Evolutionary conservation across 163 green algal species (phyloP).

Genomic region (Chloromonas sp.): DNA sequence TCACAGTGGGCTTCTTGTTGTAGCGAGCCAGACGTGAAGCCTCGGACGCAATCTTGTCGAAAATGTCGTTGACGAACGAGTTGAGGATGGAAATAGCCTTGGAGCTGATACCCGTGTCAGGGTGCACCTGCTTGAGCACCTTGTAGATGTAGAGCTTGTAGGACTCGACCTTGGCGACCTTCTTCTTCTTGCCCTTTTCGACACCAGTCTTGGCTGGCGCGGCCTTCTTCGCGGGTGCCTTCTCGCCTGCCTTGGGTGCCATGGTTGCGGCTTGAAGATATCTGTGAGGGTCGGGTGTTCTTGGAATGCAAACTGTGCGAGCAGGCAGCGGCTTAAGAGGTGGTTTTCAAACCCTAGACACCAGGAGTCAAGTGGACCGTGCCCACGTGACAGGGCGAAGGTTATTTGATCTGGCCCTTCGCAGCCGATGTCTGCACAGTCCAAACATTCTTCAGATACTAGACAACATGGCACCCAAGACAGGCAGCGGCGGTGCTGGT

Average conservation of each 20-base stretch:
- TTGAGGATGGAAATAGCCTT: slow-evolving; percentile 73
- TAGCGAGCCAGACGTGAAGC: no score
- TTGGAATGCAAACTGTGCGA: no score
- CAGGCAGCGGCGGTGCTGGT: no score
- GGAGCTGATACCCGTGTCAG: slow-evolving; percentile 70
- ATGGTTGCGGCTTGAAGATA: neutral
- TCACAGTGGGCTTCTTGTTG: no score
- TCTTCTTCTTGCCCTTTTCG: slow-evolving; percentile 32
- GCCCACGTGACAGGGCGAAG: no score
- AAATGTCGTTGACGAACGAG: no score
- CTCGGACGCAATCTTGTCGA: slow-evolving; percentile 19
- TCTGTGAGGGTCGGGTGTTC: no score
- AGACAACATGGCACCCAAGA: no score
- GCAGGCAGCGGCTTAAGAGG: no score
- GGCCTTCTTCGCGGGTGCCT: slow-evolving; percentile 20
- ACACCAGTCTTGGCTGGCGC: neutral
- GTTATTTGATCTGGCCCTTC: no score
- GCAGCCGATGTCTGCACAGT: no score
- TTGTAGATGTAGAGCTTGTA: slow-evolving; percentile 73
- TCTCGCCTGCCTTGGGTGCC: neutral
- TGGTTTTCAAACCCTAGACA: neutral
- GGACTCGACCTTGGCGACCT: slow-evolving; percentile 60
- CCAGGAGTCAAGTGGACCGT: neutral
- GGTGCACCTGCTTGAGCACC: slow-evolving; percentile 84
- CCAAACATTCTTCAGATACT: no score